Evolutionary conservation across 768 basidiomycete genomes (phyloP), one percentile per base, ranked within the genome.

Genomic region (Lactarius evosmus): DNA sequence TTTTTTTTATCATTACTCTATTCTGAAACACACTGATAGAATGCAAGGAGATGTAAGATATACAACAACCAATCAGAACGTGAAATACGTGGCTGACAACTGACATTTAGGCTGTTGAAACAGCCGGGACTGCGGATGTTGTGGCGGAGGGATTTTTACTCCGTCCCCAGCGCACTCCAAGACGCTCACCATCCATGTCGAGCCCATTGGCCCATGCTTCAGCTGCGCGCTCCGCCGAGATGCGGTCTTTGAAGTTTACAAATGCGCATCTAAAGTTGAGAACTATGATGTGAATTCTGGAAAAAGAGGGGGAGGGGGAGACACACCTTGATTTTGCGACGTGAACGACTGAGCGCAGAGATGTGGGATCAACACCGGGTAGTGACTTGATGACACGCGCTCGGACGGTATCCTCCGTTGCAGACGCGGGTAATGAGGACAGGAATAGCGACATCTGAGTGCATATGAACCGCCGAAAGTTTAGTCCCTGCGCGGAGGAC

Each of bases 191-290:
- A 32, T 93, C 88, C 29, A 98, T 79, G 68, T 96, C 95, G 11
- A 98, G 78, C 1, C 95, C 95, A 66, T 87, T 86, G n/a, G 93
- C 85, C 85, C 95, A 93, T 11, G 89, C 87, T 66, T 91, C 85
- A 0, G 95, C 95, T 0, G 92, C 94, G 17, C 79, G 78, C 75
- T 99, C 97, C 17, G 97, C 95, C n/a, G 84, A 79, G 7, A 79
- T 71, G 22, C 97, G 83, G 59, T 89, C 85, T 69, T 82, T 87
- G 78, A 98, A 98, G 74, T 98, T 98, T 58, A 97, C 83, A 74
- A 99, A 99, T 1, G 96, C 97, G 76, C 95, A 96, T 75, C 91
- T 91, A 17, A 22, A 58, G 22, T 22, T 19, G 44, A 34, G 32
- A 6, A 14, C 8, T 12, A n/a, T 56, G 25, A 30, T 59, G 2